Percentiles rank a stretch among this genome's conserved stretches.
Evolutionary conservation across 495 filamentous ascomycete genomes (phyloP).

Genomic region (Penicillium riverlandense): DNA sequence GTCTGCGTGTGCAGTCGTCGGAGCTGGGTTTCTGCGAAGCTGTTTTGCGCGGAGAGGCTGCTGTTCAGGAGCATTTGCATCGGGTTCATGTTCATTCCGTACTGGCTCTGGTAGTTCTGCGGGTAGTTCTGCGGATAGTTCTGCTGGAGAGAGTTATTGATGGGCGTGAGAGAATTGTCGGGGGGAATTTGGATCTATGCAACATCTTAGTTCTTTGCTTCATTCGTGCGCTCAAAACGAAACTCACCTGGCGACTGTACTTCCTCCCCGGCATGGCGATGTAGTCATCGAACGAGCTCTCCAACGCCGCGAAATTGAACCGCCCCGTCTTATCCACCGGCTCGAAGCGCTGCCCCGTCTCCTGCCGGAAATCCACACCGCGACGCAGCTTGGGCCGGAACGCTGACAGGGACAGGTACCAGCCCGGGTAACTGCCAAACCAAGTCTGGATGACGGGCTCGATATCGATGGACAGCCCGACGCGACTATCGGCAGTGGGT

Average conservation of each 20-base stretch:
- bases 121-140: not conserved
- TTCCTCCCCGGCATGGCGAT: constrained; percentile 35
- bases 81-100: constrained; percentile 1
- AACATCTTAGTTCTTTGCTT: too few relatives aligned
- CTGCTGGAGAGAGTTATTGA: not conserved
- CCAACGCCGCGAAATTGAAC: constrained; percentile 35
- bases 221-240: too few relatives aligned
- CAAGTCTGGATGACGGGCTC: constrained; percentile 32
- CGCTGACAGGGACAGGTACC: constrained; percentile 18
- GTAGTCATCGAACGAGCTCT: constrained; percentile 35
- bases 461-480: constrained; percentile 27
- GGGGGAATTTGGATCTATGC: constrained; percentile 9
- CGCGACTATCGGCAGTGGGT: constrained; percentile 19
- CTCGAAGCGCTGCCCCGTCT: constrained; percentile 34
- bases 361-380: constrained; percentile 24
- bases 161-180: not conserved
- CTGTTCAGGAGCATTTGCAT: constrained; percentile 1
- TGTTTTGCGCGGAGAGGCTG: constrained; percentile 1
- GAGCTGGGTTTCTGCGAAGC: constrained; percentile 1
- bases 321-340: constrained; percentile 17
- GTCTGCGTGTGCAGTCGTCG: not conserved
- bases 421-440: constrained; percentile 24
- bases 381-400: constrained; percentile 23
- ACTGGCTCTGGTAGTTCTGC: constrained; percentile 5
- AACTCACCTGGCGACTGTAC: constrained; percentile 21